These are phyloP conservation scores for Manihot esculenta DNA, from an alignment of 441 rosid species.

Conservation along the genomic window DNA sequence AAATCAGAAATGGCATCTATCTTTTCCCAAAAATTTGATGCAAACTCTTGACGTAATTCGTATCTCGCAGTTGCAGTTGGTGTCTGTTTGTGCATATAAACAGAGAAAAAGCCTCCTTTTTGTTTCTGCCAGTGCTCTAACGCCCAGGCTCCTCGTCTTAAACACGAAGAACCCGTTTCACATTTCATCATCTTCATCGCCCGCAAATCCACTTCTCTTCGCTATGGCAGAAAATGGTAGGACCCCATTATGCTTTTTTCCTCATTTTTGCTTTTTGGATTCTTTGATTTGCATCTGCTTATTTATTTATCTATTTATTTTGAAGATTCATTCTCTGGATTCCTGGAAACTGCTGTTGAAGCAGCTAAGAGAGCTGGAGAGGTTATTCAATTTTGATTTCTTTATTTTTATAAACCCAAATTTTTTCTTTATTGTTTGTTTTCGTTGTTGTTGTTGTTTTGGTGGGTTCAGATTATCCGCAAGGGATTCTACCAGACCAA, in stretches of 20 bases:
- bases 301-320: conserved; percentile 5
- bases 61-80: neutral
- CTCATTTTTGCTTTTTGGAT: neutral
- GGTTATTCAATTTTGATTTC: conserved; percentile 32
- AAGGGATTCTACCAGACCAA: conserved; percentile 79
- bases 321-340: conserved; percentile 54
- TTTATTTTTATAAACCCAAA: neutral
- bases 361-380: conserved; percentile 90
- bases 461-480: conserved; percentile 56
- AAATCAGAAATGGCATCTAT: no score
- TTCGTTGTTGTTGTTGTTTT: neutral
- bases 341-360: conserved; percentile 64
- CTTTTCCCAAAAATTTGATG: no score
- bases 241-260: conserved; percentile 1
- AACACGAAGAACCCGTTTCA: neutral
- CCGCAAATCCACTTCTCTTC: neutral
- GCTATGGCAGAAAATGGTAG: conserved; percentile 62
- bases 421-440: neutral
- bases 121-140: neutral
- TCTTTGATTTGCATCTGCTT: conserved; percentile 11
- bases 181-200: neutral
- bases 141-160: neutral
- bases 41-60: no score
- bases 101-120: neutral
- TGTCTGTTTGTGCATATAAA: neutral